A percentile compares a stretch with the other conserved stretches of the same genome.
Evolutionary conservation across 306 rosid species (phyloP).

Genomic region (Casuarina glauca): DNA sequence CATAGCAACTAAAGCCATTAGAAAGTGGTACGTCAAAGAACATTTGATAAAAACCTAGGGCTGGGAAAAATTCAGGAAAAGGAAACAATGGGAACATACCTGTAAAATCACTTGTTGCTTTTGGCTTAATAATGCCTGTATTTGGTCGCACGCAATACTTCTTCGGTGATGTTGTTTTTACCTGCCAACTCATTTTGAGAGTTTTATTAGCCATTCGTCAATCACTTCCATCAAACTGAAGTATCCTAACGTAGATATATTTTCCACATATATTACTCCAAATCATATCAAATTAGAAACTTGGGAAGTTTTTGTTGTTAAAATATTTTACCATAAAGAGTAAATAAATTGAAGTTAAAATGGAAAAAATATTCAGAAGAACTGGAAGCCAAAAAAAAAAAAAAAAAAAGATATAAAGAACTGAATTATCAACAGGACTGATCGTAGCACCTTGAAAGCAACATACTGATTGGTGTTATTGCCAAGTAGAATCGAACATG

Average conservation of each 20-base stretch:
- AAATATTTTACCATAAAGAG: not conserved
- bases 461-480: constrained; percentile 63
- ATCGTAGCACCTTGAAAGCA: constrained; percentile 77
- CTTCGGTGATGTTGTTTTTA: constrained; percentile 90
- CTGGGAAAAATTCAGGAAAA: not conserved
- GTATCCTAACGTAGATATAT: not conserved
- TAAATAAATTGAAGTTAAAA: not conserved
- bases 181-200: constrained; percentile 45
- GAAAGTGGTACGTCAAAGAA: not conserved
- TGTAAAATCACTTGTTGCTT: constrained; percentile 64
- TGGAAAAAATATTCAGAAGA: not conserved
- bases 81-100: constrained; percentile 45
- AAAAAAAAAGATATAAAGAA: not conserved
- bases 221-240: constrained; percentile 1
- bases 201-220: not conserved
- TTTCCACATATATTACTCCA: not conserved
- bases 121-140: constrained; percentile 74
- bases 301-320: not conserved
- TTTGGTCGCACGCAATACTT: constrained; percentile 93
- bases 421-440: constrained; percentile 1
- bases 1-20: not conserved
- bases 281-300: constrained; percentile 1
- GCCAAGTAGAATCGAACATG: constrained; percentile 60
- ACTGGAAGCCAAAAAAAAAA: not conserved
- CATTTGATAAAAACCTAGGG: not conserved